A percentile compares a stretch with the other conserved stretches of the same genome.
These are phyloP conservation scores for Aspergillus awamori DNA, from an alignment of 2,329 filamentous ascomycete genomes.

Conservation along the genomic window DNA sequence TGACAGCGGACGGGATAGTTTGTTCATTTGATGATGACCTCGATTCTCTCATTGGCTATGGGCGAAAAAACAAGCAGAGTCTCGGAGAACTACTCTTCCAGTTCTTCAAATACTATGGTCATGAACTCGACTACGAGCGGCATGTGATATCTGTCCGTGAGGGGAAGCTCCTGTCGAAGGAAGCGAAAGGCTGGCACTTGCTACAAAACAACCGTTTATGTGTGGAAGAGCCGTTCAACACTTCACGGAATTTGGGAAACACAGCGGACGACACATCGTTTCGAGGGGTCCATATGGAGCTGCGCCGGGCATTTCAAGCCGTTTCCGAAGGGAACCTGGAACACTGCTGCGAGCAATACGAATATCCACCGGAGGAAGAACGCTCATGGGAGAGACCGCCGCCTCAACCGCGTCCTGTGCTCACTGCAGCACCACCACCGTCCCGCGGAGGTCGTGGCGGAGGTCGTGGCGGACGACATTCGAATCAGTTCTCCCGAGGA, in stretches of 20 bases:
- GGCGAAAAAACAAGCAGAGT: slow-evolving; percentile 77
- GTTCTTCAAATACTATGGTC: slow-evolving; percentile 93
- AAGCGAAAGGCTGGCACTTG: slow-evolving; percentile 85
- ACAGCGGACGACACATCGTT: slow-evolving; percentile 96
- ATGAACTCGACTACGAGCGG: slow-evolving; percentile 89
- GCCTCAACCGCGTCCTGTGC: slow-evolving; percentile 58
- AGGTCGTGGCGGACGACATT: slow-evolving; percentile 54
- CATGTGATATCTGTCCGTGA: slow-evolving; percentile 81
- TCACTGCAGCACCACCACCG: slow-evolving; percentile 47
- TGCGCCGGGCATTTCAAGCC: slow-evolving; percentile 83
- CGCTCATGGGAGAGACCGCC: slow-evolving; percentile 59
- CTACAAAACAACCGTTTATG: slow-evolving; percentile 81
- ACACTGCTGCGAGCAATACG: slow-evolving; percentile 83
- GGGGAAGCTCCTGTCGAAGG: slow-evolving; percentile 76
- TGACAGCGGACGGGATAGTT: slow-evolving; percentile 65
- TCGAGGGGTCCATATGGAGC: slow-evolving; percentile 83
- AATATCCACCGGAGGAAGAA: slow-evolving; percentile 81
- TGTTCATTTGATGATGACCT: slow-evolving; percentile 88
- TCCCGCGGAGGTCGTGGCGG: slow-evolving; percentile 53
- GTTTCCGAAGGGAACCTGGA: slow-evolving; percentile 77
- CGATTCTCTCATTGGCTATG: slow-evolving; percentile 71
- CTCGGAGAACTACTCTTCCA: slow-evolving; percentile 86
- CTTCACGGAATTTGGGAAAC: slow-evolving; percentile 84
- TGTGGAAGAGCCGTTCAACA: slow-evolving; percentile 96
- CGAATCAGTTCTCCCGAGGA: slow-evolving; percentile 51